phyloP scores from a whole-genome alignment of 768 basidiomycete genomes.

The Gymnopilus dilepis region DNA sequence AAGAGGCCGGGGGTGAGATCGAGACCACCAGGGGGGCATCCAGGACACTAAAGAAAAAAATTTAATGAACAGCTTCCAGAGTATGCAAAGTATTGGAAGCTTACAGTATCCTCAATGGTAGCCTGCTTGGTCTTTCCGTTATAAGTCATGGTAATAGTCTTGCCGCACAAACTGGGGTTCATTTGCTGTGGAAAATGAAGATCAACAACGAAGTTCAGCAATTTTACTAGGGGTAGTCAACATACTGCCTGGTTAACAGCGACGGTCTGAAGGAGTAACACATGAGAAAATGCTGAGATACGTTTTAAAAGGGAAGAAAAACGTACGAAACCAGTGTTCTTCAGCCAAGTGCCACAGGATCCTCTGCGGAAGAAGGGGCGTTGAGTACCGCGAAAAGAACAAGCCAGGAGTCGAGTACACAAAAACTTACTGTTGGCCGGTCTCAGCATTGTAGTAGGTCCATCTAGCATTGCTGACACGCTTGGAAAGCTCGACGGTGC shows the following conservation, averaged over 20 bases:
- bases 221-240: background rate
- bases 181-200: constrained; percentile 52
- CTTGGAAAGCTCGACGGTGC: constrained; percentile 44
- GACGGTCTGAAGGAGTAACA: constrained; percentile 49
- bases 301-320: background rate
- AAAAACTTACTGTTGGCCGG: constrained; percentile 30
- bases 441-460: constrained; percentile 55
- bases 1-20: constrained; percentile 77
- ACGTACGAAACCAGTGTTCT: constrained; percentile 36
- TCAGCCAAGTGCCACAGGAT: constrained; percentile 35
- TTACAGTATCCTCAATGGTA: constrained; percentile 65
- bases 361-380: constrained; percentile 27
- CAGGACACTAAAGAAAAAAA: constrained; percentile 21
- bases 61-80: constrained; percentile 4
- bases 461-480: constrained; percentile 47
- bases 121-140: constrained; percentile 64
- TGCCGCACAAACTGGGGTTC: constrained; percentile 56
- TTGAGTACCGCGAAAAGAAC: constrained; percentile 11
- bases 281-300: background rate
- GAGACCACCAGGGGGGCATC: constrained; percentile 65
- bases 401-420: background rate
- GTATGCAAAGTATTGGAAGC: constrained; percentile 25
- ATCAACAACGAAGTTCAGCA: constrained; percentile 22
- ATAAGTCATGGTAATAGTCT: constrained; percentile 64
- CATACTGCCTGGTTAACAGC: constrained; percentile 47